Evolutionary conservation across 139 green algal genomes (phyloP).

Genomic region (Coccomyxa sp.): DNA sequence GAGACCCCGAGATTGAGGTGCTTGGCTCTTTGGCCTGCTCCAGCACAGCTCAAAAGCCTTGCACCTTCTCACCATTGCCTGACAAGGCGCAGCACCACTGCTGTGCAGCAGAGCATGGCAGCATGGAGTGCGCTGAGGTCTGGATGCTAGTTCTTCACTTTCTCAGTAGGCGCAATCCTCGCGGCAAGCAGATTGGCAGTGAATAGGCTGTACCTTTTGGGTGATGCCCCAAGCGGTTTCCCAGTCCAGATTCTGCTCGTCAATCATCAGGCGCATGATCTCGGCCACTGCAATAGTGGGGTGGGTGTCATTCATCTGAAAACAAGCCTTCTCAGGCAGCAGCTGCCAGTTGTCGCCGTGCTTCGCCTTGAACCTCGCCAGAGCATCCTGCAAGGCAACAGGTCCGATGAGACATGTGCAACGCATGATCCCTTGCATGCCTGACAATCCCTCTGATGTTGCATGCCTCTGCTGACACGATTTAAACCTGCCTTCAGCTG

Average conservation of each 20-base stretch:
- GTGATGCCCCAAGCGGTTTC: conserved; percentile 86
- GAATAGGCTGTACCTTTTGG: conserved; percentile 41
- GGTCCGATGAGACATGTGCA: too few relatives aligned
- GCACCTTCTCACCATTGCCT: neutral
- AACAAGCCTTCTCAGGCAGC: conserved; percentile 76
- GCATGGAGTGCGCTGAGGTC: too few relatives aligned
- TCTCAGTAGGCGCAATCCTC: too few relatives aligned
- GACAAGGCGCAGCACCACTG: neutral
- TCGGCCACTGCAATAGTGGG: conserved; percentile 95
- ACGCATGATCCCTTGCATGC: too few relatives aligned
- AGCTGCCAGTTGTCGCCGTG: conserved; percentile 52
- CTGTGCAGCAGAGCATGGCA: neutral
- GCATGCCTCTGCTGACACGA: too few relatives aligned
- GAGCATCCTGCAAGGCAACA: conserved; percentile 48
- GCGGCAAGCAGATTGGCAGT: neutral
- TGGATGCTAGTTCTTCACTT: too few relatives aligned
- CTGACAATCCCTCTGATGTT: too few relatives aligned
- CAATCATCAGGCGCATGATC: conserved; percentile 95
- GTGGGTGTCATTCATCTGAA: conserved; percentile 99
- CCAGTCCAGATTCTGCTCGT: conserved; percentile 87
- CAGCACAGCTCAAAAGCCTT: too few relatives aligned
- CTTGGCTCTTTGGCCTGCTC: too few relatives aligned
- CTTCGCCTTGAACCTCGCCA: conserved; percentile 62
- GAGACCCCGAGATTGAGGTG: too few relatives aligned
- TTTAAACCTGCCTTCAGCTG: too few relatives aligned